Conservation (phyloP, 202 grass and related monocot species). For the Zizania palustris region DNA sequence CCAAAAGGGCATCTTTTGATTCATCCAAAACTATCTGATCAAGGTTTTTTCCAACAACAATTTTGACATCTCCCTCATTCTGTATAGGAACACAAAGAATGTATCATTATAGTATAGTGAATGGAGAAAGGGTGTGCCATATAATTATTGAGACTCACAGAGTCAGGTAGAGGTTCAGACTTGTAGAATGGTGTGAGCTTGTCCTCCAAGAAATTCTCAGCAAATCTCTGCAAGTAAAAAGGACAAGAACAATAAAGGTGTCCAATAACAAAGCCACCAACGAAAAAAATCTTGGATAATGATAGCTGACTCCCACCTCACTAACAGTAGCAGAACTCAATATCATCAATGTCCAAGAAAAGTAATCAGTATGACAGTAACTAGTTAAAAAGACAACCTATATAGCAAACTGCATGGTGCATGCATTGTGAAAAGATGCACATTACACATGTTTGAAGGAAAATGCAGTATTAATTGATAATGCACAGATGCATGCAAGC, state of each 20-base stretch:
- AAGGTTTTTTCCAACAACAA: slow-evolving; percentile 89
- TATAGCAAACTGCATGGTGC: background rate
- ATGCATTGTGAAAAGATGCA: slow-evolving; percentile 5
- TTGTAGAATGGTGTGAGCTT: slow-evolving; percentile 84
- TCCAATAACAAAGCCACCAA: slow-evolving; percentile 19
- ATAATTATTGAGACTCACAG: slow-evolving; percentile 53
- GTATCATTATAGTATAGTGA: background rate
- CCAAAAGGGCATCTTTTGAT: slow-evolving; percentile 94
- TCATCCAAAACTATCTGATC: slow-evolving; percentile 95
- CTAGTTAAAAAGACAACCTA: background rate
- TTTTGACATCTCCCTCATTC: slow-evolving; percentile 94
- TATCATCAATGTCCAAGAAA: slow-evolving; percentile 8
- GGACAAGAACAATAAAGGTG: slow-evolving; percentile 9
- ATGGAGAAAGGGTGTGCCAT: slow-evolving; percentile 2
- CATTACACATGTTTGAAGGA: background rate
- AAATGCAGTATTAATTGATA: background rate
- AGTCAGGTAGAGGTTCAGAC: slow-evolving; percentile 83
- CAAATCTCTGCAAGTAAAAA: slow-evolving; percentile 66
- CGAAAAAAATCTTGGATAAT: background rate
- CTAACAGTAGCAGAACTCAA: slow-evolving; percentile 32
- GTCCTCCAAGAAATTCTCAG: slow-evolving; percentile 77
- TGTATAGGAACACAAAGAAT: slow-evolving; percentile 47
- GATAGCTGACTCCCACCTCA: background rate
- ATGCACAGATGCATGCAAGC: background rate
- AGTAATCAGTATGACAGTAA: background rate